A percentile compares a stretch with the other conserved stretches of the same genome.
phyloP scores from a whole-genome alignment of 805 yeast species.

The Sungouiozyma intestinalis region DNA sequence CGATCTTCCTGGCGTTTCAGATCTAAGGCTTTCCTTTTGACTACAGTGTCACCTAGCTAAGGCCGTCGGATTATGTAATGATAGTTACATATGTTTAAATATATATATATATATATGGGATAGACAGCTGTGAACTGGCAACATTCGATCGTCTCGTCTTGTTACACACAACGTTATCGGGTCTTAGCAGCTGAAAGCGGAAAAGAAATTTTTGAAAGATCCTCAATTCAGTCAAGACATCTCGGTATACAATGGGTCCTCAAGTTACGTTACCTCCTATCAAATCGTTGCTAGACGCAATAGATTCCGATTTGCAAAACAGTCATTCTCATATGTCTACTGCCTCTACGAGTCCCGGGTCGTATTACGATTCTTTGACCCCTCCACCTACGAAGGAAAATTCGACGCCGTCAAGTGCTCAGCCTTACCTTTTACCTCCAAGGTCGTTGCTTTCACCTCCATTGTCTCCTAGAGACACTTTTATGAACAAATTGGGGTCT shows the following conservation, averaged over 20 bases:
- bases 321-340: not conserved
- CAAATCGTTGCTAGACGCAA: slow-evolving; percentile 5
- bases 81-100: no score
- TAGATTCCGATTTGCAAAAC: slow-evolving; percentile 2
- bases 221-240: no score
- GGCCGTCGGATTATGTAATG: not conserved
- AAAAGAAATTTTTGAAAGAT: not conserved
- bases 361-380: not conserved
- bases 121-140: not conserved
- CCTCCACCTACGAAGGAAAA: not conserved
- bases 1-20: not conserved
- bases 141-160: not conserved
- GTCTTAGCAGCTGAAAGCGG: no score
- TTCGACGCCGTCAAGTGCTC: not conserved
- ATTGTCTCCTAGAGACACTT: not conserved
- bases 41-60: not conserved
- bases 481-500: not conserved
- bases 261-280: slow-evolving; percentile 7
- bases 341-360: not conserved
- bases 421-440: not conserved
- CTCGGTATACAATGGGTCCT: not conserved
- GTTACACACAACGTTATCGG: no score
- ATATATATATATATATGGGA: not conserved
- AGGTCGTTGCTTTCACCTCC: not conserved
- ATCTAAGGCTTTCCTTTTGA: not conserved